Evolutionary conservation across 805 yeast genomes (phyloP).

Genomic region (Lipomyces starkeyi): DNA sequence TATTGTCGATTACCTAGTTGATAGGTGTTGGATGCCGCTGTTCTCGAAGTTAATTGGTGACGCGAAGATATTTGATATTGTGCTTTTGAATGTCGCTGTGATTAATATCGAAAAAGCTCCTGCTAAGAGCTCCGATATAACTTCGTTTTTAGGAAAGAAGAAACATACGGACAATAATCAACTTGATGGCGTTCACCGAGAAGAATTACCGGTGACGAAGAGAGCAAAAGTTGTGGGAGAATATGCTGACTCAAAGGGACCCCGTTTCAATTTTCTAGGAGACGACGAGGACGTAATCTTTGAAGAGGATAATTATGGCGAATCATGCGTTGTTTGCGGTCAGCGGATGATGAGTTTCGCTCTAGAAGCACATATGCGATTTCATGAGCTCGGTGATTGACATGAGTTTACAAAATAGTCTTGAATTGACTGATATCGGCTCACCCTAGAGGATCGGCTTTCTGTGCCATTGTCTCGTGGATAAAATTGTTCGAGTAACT

Average conservation of each 20-base stretch:
- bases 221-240: constrained; percentile 4
- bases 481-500: no score
- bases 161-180: not conserved
- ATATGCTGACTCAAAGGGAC: not conserved
- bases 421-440: no score
- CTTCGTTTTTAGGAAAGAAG: constrained; percentile 6
- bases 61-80: constrained; percentile 7
- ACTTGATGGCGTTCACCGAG: not conserved
- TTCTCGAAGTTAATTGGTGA: constrained; percentile 4
- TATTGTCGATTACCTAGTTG: constrained; percentile 10
- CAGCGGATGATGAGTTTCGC: constrained; percentile 17
- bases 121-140: constrained; percentile 5
- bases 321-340: constrained; percentile 13
- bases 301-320: constrained; percentile 8
- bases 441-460: no score
- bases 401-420: not conserved
- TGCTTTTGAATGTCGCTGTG: constrained; percentile 20
- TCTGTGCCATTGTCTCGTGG: no score
- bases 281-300: constrained; percentile 1
- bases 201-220: not conserved
- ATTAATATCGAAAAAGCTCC: constrained; percentile 12
- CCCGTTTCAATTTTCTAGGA: not conserved
- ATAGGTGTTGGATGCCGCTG: constrained; percentile 15
- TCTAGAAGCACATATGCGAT: constrained; percentile 20
- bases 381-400: constrained; percentile 15